Evolutionary conservation across 805 yeast species (phyloP), one percentile per base, ranked within the genome.

Genomic region (Barnettozyma sucrosica): DNA sequence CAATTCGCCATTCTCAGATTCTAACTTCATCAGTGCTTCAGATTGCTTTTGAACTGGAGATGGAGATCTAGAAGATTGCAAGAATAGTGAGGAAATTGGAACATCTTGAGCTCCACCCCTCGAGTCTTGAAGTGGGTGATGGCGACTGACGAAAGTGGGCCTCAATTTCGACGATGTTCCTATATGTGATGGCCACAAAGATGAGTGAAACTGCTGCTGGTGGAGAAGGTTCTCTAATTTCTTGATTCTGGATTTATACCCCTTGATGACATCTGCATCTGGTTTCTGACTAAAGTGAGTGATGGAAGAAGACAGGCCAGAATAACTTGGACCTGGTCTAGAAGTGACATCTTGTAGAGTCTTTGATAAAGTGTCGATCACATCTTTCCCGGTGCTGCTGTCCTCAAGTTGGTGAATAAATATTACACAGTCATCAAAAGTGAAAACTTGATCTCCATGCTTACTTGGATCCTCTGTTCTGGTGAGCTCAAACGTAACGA

Each of bases 221-320:
- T 89, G 93, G 14, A 89, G 66, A 34, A 89, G 65, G 46, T 79
- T 83, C 55, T 89, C 97, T 45, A 92, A 72, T 55, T 85, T 85
- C 51, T 78, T 79, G 36, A 92, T 86, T 45, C 96, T 69, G 10
- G 77, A 65, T 61, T 83, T 83, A 53, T 89, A 83, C 0, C 86
- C 87, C 52, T 73, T 73, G 10, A 84, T 67, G 11, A 75, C 57
- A 38, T 73, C 79, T 4, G 26, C n/a, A 33, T 43, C 44, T 5
- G 26, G 32, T n/a, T 39, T 39, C 32, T 39, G 42, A 13, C n/a
- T 21, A 26, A 20, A 7, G 26, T 4, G 44, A 11, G 9, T 43
- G 41, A 36, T 36, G 8, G 25, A 36, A 20, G 40, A 5, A 14
- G 42, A 26, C 20, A 25, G 24, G 42, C 9, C 16, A 24, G 33